Percentiles rank a stretch among this genome's conserved stretches.
phyloP scores from a whole-genome alignment of 441 rosid genomes.

The Cnidoscolus chayamansa region DNA sequence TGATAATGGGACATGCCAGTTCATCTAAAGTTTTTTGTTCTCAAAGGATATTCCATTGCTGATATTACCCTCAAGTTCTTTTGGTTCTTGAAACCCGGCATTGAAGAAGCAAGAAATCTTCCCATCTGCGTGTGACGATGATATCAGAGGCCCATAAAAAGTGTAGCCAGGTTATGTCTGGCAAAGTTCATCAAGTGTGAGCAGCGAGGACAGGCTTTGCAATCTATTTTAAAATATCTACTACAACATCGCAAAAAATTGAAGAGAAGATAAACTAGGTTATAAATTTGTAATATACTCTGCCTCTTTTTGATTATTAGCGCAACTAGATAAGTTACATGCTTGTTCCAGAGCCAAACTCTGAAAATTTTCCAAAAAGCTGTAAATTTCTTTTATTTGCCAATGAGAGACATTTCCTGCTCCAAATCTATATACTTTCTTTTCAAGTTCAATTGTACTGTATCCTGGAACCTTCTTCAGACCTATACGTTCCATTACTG shows the following conservation, averaged over 20 bases:
- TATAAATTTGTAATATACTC: background rate
- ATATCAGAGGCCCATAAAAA: background rate
- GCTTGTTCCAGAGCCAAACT: conserved; percentile 18
- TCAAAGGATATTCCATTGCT: background rate
- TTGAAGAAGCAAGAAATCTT: background rate
- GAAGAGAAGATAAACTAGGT: background rate
- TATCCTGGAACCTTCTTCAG: conserved; percentile 80
- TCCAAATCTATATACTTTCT: conserved; percentile 30
- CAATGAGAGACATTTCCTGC: conserved; percentile 33
- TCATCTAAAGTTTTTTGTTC: background rate
- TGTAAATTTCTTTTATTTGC: conserved; percentile 18
- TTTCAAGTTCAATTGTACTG: conserved; percentile 51
- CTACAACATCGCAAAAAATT: background rate
- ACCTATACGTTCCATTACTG: conserved; percentile 42
- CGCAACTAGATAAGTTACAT: background rate
- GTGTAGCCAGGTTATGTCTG: background rate
- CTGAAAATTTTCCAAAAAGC: conserved; percentile 29
- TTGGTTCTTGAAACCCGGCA: background rate
- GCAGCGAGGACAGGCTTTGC: background rate
- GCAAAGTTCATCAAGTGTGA: background rate
- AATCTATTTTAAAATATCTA: background rate
- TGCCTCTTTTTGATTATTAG: background rate
- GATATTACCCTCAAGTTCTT: background rate
- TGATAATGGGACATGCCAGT: background rate
- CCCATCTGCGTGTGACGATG: background rate